Evolutionary conservation across 1,139 yeast species (phyloP), one percentile per base, ranked within the genome.

Genomic region (Taphrina betulina): DNA sequence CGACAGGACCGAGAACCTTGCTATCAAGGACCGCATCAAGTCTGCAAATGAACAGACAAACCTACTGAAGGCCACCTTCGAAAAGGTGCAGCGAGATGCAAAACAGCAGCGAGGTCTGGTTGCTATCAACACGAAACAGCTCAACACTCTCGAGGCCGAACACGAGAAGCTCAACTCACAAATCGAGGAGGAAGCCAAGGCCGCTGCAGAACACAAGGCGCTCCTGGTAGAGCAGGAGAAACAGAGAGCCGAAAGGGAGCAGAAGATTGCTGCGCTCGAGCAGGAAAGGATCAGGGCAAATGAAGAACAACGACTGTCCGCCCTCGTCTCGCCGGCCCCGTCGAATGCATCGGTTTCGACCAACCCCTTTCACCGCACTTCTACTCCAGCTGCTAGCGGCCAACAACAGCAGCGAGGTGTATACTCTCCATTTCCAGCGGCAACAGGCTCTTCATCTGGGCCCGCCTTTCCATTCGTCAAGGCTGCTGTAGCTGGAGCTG

Each of bases 71-170:
- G 73, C 75, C 57, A 83, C 80, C 62, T 68, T 82, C 37, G 81
- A 76, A 42, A 70, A 74, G 37, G 74, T 78, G 41, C 71, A 77
- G 44, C 71, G 71, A 53, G 86, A 82, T 58, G 75, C 78, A 50
- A 79, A 76, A 62, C 82, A 81, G 64, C 79, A 85, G 48, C 73
- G 76, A 57, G 85, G 85, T 57, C 74, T 84, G 64, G 75, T 78
- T 19, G 77, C 83, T 35, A 87, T 87, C 24, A 79, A 80, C 63
- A 76, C 80, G 56, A 82, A 85, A 34, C 95, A 88, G 67, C 76
- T 82, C 55, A 82, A 79, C 46, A 80, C 83, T 63, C 69, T 37
- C 69, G 71, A 72, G 61, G 68, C 68, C 8, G 85, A 83, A 65
- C 75, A 80, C 42, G 78, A 75, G 20, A 75, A 69, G 56, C 66